These are phyloP conservation scores for Actinidia chinensis DNA, from an alignment of 179 eudicot genomes.

Conservation along the genomic window DNA sequence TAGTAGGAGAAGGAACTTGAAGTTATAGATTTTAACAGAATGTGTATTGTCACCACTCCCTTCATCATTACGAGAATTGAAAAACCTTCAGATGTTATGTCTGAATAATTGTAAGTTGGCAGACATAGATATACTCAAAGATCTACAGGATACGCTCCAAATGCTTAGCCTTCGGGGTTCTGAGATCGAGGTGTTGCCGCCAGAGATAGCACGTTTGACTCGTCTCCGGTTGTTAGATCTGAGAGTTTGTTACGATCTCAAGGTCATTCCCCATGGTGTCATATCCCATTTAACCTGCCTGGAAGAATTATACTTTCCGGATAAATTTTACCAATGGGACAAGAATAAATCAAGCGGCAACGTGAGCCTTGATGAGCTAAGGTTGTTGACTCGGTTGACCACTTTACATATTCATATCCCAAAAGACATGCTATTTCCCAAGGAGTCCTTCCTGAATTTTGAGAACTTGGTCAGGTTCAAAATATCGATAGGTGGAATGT, in stretches of 20 bases:
- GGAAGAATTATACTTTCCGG: slow-evolving; percentile 23
- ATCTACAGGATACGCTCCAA: slow-evolving; percentile 9
- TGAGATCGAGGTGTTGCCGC: not conserved
- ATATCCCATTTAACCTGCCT: slow-evolving; percentile 12
- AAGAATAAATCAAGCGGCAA: not conserved
- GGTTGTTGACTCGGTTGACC: not conserved
- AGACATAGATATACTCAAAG: slow-evolving; percentile 7
- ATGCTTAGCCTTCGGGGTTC: slow-evolving; percentile 23
- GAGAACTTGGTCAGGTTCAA: not conserved
- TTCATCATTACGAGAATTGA: slow-evolving; percentile 12
- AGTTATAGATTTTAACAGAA: not conserved
- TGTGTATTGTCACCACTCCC: not conserved
- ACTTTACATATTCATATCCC: not conserved
- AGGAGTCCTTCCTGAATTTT: not conserved
- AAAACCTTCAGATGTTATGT: slow-evolving; percentile 11
- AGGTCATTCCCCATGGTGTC: not conserved
- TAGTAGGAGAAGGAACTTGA: not conserved
- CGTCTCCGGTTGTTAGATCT: slow-evolving; percentile 24
- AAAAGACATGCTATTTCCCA: not conserved
- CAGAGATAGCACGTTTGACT: slow-evolving; percentile 10
- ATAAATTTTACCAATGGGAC: not conserved
- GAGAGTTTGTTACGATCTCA: not conserved
- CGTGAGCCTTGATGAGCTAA: too few relatives aligned
- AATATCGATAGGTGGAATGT: not conserved
- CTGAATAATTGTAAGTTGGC: not conserved